phyloP scores from a whole-genome alignment of 306 rosid species.

The Prunus kanzakura region DNA sequence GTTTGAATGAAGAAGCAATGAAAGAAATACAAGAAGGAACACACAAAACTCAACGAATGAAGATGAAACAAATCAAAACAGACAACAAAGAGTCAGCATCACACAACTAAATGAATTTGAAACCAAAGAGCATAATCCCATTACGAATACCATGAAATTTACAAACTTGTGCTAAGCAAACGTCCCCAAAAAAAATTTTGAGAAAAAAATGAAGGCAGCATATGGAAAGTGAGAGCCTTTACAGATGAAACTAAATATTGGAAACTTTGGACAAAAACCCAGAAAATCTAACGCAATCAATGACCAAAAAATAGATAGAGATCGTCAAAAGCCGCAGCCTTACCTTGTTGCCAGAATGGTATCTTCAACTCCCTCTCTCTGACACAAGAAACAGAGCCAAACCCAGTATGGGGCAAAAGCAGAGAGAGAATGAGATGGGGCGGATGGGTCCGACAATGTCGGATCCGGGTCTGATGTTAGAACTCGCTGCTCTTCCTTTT shows the following conservation, averaged over 20 bases:
- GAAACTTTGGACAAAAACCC: constrained; percentile 2
- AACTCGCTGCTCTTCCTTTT: constrained; percentile 12
- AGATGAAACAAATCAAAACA: constrained; percentile 3
- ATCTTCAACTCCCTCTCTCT: constrained; percentile 19
- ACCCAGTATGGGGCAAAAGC: constrained; percentile 12
- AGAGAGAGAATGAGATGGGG: constrained; percentile 6
- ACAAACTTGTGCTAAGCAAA: too few relatives aligned
- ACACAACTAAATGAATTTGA: too few relatives aligned
- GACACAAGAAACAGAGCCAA: constrained; percentile 4
- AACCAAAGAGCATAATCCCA: too few relatives aligned
- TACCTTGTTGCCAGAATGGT: not conserved
- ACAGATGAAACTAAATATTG: not conserved
- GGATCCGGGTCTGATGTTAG: constrained; percentile 33
- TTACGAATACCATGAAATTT: too few relatives aligned
- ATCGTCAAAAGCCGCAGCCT: not conserved
- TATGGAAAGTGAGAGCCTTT: not conserved
- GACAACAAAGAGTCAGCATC: not conserved
- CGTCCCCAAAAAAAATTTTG: not conserved
- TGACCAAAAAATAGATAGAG: not conserved
- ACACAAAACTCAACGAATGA: not conserved
- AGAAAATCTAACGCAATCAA: not conserved
- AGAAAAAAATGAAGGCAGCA: not conserved
- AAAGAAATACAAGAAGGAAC: not conserved
- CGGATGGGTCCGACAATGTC: constrained; percentile 35
- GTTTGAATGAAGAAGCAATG: not conserved